Evolutionary conservation across 2,329 filamentous ascomycete species (phyloP), one percentile per base, ranked within the genome.

Genomic region (Aspergillus piperis): DNA sequence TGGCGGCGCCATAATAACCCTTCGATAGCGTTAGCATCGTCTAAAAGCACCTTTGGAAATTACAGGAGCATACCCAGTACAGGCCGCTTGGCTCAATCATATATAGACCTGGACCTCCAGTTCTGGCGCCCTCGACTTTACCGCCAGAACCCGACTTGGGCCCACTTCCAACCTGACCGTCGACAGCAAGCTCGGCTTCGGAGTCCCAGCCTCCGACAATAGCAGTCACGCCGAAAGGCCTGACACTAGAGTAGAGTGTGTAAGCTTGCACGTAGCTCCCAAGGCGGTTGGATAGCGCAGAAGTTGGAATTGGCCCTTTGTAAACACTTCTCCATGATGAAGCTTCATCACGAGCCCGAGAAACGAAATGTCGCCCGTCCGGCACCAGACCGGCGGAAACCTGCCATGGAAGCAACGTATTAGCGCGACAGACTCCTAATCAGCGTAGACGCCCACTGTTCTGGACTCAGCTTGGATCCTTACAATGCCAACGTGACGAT

Each of bases 1-100:
- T 97, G 53, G 95, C 95, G 41, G 95, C 95, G 70, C 95, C 95
- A 78, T 97, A 97, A 84, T 99, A 99, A 62, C 95, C 95, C 85
- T 87, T 57, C 30, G 60, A 23, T 23, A 59, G 61, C 30, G 62
- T 76, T 52, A 77, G 71, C 57, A 66, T 49, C 8, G 21, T 41
- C 21, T 17, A 30, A 17, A 4, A 41, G 10, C 27, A 17, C 13
- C 30, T 13, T 41, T 25, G 54, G 11, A 8, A 19, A 19, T 15
- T 2, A 36, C n/a, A 30, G 27, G 47, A 23, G 8, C 41, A 44
- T 81, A 87, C 85, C 95, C 95, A 99, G 84, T 96, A 98, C 68
- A 94, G 81, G 58, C 95, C 95, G 73, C 92, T 96, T 44, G 95
- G 95, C 83, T 99, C 95, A 70, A 99, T 94, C 95, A 99, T 99